phyloP scores from a whole-genome alignment of 2,329 filamentous ascomycete species.

The Rosellinia necatrix region DNA sequence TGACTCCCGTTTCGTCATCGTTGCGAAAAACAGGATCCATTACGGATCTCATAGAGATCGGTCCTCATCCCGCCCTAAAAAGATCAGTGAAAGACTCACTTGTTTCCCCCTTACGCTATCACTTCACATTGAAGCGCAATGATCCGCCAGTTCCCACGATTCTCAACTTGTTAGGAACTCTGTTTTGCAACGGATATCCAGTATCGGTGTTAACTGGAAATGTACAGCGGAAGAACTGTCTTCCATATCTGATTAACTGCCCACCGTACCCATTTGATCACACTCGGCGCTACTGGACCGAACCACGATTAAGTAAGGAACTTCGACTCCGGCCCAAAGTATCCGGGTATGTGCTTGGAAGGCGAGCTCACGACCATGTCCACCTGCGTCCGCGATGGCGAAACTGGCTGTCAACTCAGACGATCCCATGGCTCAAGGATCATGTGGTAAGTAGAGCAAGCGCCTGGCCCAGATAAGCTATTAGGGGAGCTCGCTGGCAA shows the following conservation, averaged over 20 bases:
- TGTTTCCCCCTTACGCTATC: too few species aligned
- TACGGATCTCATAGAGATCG: too few species aligned
- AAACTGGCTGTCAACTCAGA: neutral
- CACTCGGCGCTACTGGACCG: neutral
- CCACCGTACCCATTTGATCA: constrained; percentile 46
- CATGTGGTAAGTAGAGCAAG: constrained; percentile 6
- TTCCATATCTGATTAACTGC: neutral
- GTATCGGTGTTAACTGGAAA: neutral
- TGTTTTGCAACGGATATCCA: constrained; percentile 17
- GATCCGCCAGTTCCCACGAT: neutral
- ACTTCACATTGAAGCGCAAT: neutral
- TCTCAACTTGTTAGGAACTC: neutral
- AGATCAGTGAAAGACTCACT: too few species aligned
- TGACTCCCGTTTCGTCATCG: too few species aligned
- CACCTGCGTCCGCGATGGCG: constrained; percentile 7
- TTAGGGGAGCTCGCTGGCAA: too few species aligned
- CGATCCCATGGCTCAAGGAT: constrained; percentile 6
- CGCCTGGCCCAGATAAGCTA: neutral
- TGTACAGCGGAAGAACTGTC: neutral
- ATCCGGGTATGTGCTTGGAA: neutral
- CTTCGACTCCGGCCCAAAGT: neutral
- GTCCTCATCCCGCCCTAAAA: too few species aligned
- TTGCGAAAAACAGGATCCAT: too few species aligned
- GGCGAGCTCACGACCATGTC: constrained; percentile 26
- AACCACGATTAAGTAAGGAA: neutral